Base-by-base conservation (phyloP, 768 basidiomycete species). In the Holtermannia corniformis region DNA sequence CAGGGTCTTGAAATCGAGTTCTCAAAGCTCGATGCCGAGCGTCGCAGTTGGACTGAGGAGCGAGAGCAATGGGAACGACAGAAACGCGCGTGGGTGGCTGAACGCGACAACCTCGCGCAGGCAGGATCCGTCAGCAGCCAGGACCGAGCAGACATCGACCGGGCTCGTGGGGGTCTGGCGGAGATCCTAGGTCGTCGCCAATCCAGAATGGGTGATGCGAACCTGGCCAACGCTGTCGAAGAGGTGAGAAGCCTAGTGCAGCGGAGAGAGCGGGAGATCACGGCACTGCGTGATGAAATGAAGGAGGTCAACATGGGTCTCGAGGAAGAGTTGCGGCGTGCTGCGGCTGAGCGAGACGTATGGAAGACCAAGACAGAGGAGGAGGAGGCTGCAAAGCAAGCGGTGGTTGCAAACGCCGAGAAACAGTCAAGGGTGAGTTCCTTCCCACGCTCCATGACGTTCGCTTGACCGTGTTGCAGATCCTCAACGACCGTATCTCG, bases 221-320 rank as follows among this genome's bases (percentile, higher is more conserved):
- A 70, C 40, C 47, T 67, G 11, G 49, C 60, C 12, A 56, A 55
- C 41, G 63, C 62, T 1, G 37, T 65, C 16, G 56, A 63, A 21
- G 63, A 67, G 26, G 53, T 72, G 23, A 56, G 41, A 32, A 45
- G n/a, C 2, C 20, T 63, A 26, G 53, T 68, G 19, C 48, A 61
- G 32, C 49, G 58, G 44, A 47, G 65, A 19, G 69, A 71, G 46
- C 60, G 57, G 50, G 66, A 71, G 46, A 55, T 71, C 22, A 52
- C 50, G 4, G 50, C 54, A 23, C 53, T 69, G 41, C 58, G 52
- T 32, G 64, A 63, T 16, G 71, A 74, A 57, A 64, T 72, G 65
- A 55, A 59, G 49, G 67, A 70, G 49, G 68, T 72, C 22, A 67
- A 62, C 27, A 62, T 68, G 58, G 69, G 70, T 12, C 49, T 72